Base-by-base conservation (phyloP, 805 yeast species). In the Kurtzmaniella fragi region DNA sequence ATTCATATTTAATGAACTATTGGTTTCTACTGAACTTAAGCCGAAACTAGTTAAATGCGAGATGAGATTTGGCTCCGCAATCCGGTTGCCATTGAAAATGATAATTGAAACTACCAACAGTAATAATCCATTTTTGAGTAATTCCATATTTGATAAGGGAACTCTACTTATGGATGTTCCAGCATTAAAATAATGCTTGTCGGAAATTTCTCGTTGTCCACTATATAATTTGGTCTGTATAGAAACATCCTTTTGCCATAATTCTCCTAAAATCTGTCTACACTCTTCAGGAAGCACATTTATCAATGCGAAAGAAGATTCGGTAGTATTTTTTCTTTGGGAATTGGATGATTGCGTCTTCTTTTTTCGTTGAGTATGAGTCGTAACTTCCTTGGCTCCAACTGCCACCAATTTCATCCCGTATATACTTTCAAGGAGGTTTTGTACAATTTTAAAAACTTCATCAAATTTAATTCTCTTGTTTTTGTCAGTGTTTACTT, bases 31-130 rank as follows among this genome's bases (percentile, higher is more conserved):
- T 2, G 44, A 30, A 38, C 47, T 55, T 2, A 62, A 34, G 1
- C 70, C 70, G 35, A 61, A 61, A n/a, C 44, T 45, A 5, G 34
- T 38, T 11, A 68, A 45, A 5, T 40, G 34, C 10, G 43, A 44
- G 1, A 55, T 23, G 13, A 68, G 47, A 17, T 54, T 57, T 3
- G 31, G 26, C 41, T 64, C 69, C 3, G 51, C 41, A 10, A 62
- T 37, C 38, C 60, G 56, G 42, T 66, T 65, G 20, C 60, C 66
- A 28, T 57, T 45, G 12, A 66, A 43, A 0, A 68, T 50, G 5
- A 67, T 40, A 7, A 64, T 30, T 9, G 62, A 38, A 4, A 67
- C 33, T 4, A 66, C 45, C 28, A 64, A 40, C 26, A 60, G 37
- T 28, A 56, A 44, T 2, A 68, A 28, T 8, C 74, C 72, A 2